Evolutionary conservation across 1,139 yeast species (phyloP).

Genomic region (Magnusiomyces suaveolens): DNA sequence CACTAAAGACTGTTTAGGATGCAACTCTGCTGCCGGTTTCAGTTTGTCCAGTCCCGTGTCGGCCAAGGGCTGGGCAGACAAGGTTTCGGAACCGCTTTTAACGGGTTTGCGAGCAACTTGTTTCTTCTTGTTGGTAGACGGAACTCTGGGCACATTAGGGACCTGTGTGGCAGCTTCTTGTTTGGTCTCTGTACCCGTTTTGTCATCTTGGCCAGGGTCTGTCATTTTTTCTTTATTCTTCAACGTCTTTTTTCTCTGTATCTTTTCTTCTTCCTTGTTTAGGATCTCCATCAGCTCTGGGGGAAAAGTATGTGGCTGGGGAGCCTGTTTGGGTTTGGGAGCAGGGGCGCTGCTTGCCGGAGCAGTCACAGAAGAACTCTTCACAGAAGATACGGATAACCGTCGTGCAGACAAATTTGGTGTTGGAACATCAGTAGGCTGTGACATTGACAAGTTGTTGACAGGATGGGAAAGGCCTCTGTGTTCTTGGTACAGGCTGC

Average conservation of each 20-base stretch:
- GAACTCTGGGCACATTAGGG: background rate
- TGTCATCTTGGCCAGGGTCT: background rate
- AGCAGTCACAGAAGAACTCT: background rate
- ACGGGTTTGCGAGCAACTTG: background rate
- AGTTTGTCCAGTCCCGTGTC: background rate
- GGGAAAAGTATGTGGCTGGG: background rate
- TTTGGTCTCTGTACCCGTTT: background rate
- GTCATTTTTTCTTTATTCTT: background rate
- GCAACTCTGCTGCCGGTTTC: background rate
- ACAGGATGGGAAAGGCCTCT: background rate
- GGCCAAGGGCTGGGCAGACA: background rate
- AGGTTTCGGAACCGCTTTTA: no score
- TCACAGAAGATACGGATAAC: background rate
- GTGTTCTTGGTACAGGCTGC: background rate
- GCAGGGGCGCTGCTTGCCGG: background rate
- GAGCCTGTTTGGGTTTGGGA: background rate
- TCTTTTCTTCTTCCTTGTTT: background rate
- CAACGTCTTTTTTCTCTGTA: background rate
- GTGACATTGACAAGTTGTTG: background rate
- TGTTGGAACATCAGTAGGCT: background rate
- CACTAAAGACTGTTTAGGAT: no score
- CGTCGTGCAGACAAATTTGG: background rate
- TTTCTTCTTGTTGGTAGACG: background rate
- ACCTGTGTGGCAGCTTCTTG: background rate
- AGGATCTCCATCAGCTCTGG: slow-evolving; percentile 1